Base-by-base conservation (phyloP, 176 grass and related monocot species). In the Rhynchospora breviuscula region DNA sequence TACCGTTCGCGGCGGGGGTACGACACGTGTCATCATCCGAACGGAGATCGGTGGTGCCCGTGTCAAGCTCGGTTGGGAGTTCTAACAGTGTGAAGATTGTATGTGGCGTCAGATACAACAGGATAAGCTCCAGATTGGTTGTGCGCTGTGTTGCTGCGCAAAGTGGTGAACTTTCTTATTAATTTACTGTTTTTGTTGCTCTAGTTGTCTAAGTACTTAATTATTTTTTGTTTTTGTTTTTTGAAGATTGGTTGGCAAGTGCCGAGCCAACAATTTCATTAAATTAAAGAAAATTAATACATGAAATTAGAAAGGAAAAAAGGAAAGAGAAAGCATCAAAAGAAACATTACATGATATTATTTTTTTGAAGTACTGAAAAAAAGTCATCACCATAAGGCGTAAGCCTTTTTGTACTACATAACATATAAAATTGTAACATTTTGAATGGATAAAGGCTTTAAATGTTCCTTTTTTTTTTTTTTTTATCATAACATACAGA, bases 71-170 rank as follows among this genome's bases (percentile, higher is more conserved):
- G n/a, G 59, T 75, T 22, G 67, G 35, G 19, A 57, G 35, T 82
- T 45, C 83, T 45, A 22, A 5, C 57, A 62, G 66, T 57, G 31
- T 76, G 26, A 35, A 53, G 63, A 21, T 59, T 63, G 88, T 72
- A 9, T 15, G 69, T 25, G 77, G 62, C 43, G 80, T 83, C n/a
- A 33, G 48, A 62, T 59, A 40, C 21, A 23, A n/a, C 17, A 87
- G 80, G 22, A 43, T 85, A 45, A 67, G 80, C n/a, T 85, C 91
- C 10, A 87, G 91, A n/a, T 85, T 88, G 80, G 88, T 92, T 19
- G 97, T 96, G 60, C 91, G 93, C 17, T 99, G 97, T 71, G 83
- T 90, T 40, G 81, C 91, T 46, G 63, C 97, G 11, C 72, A 86
- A 10, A 92, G 62, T 43, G 86, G 96, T 98, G 85, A 98, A 91